Evolutionary conservation across 164 flowering plant genomes (phyloP).

Genomic region (Liquidambar formosana): DNA sequence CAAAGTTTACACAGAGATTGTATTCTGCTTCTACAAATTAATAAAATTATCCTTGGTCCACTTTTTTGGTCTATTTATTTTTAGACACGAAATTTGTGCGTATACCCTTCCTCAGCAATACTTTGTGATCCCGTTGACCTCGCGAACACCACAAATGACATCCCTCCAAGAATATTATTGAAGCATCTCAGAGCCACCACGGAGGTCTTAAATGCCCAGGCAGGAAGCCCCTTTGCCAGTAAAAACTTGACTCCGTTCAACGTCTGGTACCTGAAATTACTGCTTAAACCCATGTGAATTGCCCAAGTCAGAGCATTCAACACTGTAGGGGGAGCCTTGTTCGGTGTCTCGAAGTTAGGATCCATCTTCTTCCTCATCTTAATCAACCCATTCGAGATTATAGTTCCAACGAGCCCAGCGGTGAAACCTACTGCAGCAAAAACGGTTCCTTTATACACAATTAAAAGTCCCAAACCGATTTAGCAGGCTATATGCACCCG

Average conservation of each 20-base stretch:
- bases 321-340: conserved; percentile 82
- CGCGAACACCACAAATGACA: conserved; percentile 81
- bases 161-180: conserved; percentile 89
- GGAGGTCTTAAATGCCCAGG: conserved; percentile 60
- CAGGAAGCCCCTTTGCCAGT: conserved; percentile 66
- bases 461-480: conserved; percentile 77
- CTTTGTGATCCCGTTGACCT: conserved; percentile 88
- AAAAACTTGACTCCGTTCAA: conserved; percentile 79
- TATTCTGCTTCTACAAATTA: too few relatives aligned
- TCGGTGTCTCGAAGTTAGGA: conserved; percentile 77
- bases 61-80: too few relatives aligned
- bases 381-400: conserved; percentile 80
- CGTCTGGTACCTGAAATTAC: conserved; percentile 86
- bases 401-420: conserved; percentile 90
- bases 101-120: conserved; percentile 32
- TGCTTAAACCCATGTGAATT: conserved; percentile 85
- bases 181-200: conserved; percentile 69
- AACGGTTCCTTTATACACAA: conserved; percentile 74
- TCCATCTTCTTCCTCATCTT: conserved; percentile 85
- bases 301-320: conserved; percentile 90
- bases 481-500: conserved; percentile 53
- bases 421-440: conserved; percentile 89
- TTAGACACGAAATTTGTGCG: too few relatives aligned
- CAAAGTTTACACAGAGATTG: too few relatives aligned
- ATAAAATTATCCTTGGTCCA: too few relatives aligned